A percentile compares a stretch with the other conserved stretches of the same genome.
Conservation (phyloP, 2,329 filamentous ascomycete species). For the Aureobasidium vineae region DNA sequence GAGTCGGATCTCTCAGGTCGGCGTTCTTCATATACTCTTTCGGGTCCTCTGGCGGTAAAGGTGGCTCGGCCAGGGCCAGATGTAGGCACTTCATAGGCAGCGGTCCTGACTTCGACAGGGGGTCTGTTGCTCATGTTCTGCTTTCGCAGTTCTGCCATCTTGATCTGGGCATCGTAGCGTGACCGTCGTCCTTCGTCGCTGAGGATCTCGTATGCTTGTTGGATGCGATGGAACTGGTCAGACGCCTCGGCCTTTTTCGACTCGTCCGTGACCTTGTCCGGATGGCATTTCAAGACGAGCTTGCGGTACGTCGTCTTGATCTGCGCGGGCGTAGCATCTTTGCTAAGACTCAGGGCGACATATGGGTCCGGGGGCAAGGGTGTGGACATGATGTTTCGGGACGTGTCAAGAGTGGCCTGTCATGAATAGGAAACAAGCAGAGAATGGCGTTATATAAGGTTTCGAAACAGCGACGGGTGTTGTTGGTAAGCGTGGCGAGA, state of each 20-base stretch:
- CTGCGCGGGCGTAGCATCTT: conserved; percentile 69
- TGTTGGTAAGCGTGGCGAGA: conserved; percentile 14
- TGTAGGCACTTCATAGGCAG: conserved; percentile 39
- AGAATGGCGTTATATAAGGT: background rate
- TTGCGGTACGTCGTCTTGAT: conserved; percentile 92
- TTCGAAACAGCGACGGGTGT: background rate
- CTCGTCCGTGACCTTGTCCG: conserved; percentile 57
- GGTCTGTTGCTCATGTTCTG: conserved; percentile 48
- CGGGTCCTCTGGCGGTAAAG: conserved; percentile 31
- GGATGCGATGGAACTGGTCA: conserved; percentile 87
- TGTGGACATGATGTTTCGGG: conserved; percentile 40
- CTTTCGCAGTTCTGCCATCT: conserved; percentile 62
- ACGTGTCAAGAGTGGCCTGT: background rate
- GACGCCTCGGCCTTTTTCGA: conserved; percentile 73
- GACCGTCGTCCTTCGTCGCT: conserved; percentile 69
- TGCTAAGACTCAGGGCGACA: conserved; percentile 68
- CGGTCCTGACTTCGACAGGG: conserved; percentile 36
- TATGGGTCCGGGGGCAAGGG: conserved; percentile 72
- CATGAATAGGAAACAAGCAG: background rate
- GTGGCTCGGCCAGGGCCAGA: conserved; percentile 36
- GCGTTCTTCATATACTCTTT: conserved; percentile 37
- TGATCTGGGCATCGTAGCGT: conserved; percentile 75
- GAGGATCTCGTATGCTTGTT: conserved; percentile 88
- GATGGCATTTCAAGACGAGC: conserved; percentile 78
- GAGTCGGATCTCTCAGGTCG: conserved; percentile 31